phyloP scores from a whole-genome alignment of 2,329 filamentous ascomycete genomes.

The Aurifilum marmelostoma region DNA sequence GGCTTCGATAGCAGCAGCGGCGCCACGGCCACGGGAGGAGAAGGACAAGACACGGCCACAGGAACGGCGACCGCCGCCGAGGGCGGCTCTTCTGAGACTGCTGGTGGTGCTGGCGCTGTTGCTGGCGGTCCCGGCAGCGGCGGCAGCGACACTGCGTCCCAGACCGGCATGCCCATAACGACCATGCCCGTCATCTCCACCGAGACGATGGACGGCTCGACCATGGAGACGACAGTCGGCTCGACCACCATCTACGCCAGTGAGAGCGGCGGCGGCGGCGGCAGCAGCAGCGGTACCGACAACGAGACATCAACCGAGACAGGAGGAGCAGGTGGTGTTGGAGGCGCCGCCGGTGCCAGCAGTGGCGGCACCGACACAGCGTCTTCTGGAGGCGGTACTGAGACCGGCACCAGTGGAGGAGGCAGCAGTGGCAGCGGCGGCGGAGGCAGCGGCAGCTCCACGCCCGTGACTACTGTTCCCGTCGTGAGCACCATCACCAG shows the following conservation, averaged over 20 bases:
- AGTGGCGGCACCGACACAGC: not conserved
- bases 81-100: not conserved
- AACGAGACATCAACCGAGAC: not conserved
- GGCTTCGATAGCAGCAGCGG: not conserved
- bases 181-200: constrained; percentile 7
- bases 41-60: not conserved
- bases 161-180: not conserved
- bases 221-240: not conserved
- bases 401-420: not conserved
- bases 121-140: not conserved
- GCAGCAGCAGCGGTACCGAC: not conserved
- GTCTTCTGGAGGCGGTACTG: not conserved
- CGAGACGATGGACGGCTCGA: not conserved
- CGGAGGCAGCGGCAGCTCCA: constrained; percentile 1
- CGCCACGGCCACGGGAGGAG: not conserved
- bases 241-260: not conserved
- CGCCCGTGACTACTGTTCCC: not conserved
- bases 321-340: not conserved
- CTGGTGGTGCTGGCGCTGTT: too few species aligned
- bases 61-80: not conserved
- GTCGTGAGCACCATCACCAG: constrained; percentile 14
- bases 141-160: not conserved
- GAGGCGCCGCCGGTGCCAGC: not conserved
- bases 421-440: too few species aligned
- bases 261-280: not conserved